These are phyloP conservation scores for Penicillium freii DNA, from an alignment of 2,329 filamentous ascomycete species.

Conservation along the genomic window DNA sequence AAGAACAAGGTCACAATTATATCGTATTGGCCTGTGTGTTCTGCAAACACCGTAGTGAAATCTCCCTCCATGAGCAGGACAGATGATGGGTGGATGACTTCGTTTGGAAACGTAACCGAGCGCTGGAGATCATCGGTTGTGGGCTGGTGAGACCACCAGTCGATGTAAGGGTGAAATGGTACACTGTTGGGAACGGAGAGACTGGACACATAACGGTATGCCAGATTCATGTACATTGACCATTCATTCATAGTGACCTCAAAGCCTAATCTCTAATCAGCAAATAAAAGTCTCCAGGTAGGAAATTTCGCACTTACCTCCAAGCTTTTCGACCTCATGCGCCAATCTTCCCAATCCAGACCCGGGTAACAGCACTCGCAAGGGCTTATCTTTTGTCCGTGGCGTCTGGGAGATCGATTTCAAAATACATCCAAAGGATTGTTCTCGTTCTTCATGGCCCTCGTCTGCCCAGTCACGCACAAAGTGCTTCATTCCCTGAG, in stretches of 20 bases:
- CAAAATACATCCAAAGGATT: slow-evolving; percentile 38
- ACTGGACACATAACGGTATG: slow-evolving; percentile 51
- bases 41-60: slow-evolving; percentile 48
- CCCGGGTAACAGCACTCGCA: slow-evolving; percentile 53
- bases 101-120: slow-evolving; percentile 48
- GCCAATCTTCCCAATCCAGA: slow-evolving; percentile 55
- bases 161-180: slow-evolving; percentile 53
- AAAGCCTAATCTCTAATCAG: slow-evolving; percentile 37
- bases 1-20: slow-evolving; percentile 58
- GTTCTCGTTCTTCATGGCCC: slow-evolving; percentile 48
- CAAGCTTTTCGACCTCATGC: slow-evolving; percentile 50
- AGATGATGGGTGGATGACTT: slow-evolving; percentile 30
- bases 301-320: slow-evolving; percentile 27
- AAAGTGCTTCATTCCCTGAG: slow-evolving; percentile 57
- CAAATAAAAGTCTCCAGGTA: not conserved
- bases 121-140: slow-evolving; percentile 51
- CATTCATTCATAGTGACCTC: slow-evolving; percentile 58
- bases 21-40: slow-evolving; percentile 42
- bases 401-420: slow-evolving; percentile 21
- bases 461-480: slow-evolving; percentile 57
- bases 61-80: slow-evolving; percentile 54
- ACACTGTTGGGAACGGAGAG: slow-evolving; percentile 18
- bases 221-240: slow-evolving; percentile 58
- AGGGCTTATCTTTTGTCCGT: slow-evolving; percentile 3
- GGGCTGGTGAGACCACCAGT: slow-evolving; percentile 57